Conservation (phyloP, 176 grass and related monocot species). For the Hordeum marinum region DNA sequence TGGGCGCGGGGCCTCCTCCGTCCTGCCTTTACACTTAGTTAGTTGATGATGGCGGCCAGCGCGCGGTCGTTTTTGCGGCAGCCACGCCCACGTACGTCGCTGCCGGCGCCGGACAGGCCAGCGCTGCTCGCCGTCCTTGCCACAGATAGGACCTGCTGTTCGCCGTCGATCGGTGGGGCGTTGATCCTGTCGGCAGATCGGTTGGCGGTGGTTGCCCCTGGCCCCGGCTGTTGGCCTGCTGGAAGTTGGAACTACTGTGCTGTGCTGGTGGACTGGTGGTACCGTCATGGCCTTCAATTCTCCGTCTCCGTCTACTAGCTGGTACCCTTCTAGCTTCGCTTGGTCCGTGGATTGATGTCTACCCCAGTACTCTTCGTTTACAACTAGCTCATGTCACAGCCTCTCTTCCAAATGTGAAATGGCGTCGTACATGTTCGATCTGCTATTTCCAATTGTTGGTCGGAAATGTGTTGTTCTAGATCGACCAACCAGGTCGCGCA, state of each 20-base stretch:
- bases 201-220: background rate
- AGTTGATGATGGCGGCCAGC: background rate
- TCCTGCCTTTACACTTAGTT: background rate
- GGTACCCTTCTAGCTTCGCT: no score
- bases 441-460: no score
- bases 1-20: no score
- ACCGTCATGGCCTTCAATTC: background rate
- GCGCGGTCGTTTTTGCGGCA: conserved; percentile 12
- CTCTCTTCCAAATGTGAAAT: background rate
- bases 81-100: background rate
- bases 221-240: background rate
- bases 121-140: background rate
- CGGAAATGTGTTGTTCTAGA: no score
- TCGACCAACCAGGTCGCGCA: no score
- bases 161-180: background rate
- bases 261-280: background rate
- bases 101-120: background rate
- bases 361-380: background rate
- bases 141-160: background rate
- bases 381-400: no score
- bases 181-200: background rate
- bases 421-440: no score
- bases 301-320: background rate
- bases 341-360: background rate
- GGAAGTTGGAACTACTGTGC: background rate